Base-by-base conservation (phyloP, 768 basidiomycete species). In the Amanita rubescens region DNA sequence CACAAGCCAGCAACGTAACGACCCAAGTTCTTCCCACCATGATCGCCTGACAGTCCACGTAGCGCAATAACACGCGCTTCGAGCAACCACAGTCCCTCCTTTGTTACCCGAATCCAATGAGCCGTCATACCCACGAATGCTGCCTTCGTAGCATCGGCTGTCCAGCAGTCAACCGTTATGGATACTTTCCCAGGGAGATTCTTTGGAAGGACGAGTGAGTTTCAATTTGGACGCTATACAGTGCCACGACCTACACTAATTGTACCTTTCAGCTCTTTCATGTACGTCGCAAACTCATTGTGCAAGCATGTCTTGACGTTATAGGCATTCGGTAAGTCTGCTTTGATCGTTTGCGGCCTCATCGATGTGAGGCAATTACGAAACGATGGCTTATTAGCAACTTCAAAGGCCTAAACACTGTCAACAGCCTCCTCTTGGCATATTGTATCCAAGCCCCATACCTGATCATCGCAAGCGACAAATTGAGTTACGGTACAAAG, bases 1-100 rank as follows among this genome's bases (percentile, higher is more conserved):
- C 56, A 59, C 8, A 68, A 20, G 0, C 59, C 55, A 5, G 64
- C 15, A 33, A 69, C 58, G 33, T 66, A 67, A 0, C 53, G 35
- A 0, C 63, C 66, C 0, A 70, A 51, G 27, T 69, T 69, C 3
- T 59, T 19, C 7, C 68, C 65, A 37, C 15, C 15, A 11, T 46
- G 44, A 7, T 27, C 24, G 9, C 44, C 44, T 12, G 25, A 46
- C 5, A 46, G 12, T 7, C 11, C 44, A 12, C n/a, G 20, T 8
- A 46, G 24, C 7, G 6, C 44, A 46, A 30, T n/a, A 15, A 46
- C 44, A 2, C 24, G 4, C 5, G 44, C 19, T 3, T 22, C 11
- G 3, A 46, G 10, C 27, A 24, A 14, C 57, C 54, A 46, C 47
- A 22, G 3, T 11, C 32, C 24, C 3, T 55, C 49, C 48, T 42